Evolutionary conservation across 805 yeast species (phyloP), one percentile per base, ranked within the genome.

Genomic region (Kazachstania bromeliacearum): DNA sequence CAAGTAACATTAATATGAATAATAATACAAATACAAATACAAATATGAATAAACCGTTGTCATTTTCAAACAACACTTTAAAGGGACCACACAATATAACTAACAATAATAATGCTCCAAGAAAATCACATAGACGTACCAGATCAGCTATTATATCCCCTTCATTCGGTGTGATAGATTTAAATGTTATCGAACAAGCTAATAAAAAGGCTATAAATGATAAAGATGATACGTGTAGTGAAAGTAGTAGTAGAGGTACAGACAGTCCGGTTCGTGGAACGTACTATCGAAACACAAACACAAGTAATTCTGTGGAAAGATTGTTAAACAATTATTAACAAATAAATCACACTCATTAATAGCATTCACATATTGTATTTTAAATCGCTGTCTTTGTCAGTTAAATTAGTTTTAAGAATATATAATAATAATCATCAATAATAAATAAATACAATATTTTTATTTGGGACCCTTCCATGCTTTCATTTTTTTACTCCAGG

Each of bases 401-500:
- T n/a, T n/a, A n/a, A n/a, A n/a, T n/a, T n/a, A n/a, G n/a, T n/a
- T n/a, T n/a, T n/a, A n/a, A n/a, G n/a, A n/a, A n/a, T n/a, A n/a
- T n/a, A n/a, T n/a, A n/a, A n/a, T n/a, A n/a, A n/a, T n/a, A n/a
- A n/a, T n/a, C n/a, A n/a, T n/a, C n/a, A n/a, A n/a, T n/a, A n/a
- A n/a, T n/a, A n/a, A n/a, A n/a, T n/a, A n/a, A n/a, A 6, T n/a
- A 7, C 17, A 16, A 20, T 24, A 13, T 6, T 20, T 17, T 18
- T 14, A 18, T n/a, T 25, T 10, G 9, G 14, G 20, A 14, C 25
- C 25, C 21, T 43, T 51, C 45, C 45, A 50, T 2, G 68, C 64
- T 46, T 67, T 67, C 47, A 59, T 40, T 40, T 60, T 65, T 59
- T 88, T 88, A 33, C 85, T 94, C 57, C 71, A 63, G 4, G 94